These are phyloP conservation scores for Colletotrichum sidae DNA, from an alignment of 2,329 filamentous ascomycete genomes.

Conservation along the genomic window DNA sequence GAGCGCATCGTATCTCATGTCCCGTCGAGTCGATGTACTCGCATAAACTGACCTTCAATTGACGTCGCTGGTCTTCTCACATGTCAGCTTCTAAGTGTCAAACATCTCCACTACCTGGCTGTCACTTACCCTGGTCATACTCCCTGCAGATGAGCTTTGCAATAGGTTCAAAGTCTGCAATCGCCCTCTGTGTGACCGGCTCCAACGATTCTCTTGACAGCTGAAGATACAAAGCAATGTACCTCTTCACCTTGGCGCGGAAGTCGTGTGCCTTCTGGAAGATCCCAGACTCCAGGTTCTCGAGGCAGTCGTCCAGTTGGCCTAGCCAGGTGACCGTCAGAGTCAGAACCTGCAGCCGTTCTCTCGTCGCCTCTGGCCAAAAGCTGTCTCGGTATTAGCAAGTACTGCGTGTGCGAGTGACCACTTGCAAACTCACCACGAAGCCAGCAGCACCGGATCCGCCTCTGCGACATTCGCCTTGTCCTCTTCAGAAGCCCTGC, in stretches of 20 bases:
- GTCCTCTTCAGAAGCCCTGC: conserved; percentile 10
- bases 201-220: conserved; percentile 11
- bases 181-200: neutral
- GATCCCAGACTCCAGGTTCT: conserved; percentile 23
- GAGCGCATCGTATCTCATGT: conserved; percentile 24
- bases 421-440: conserved; percentile 13
- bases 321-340: conserved; percentile 36
- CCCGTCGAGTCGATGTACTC: conserved; percentile 34
- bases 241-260: conserved; percentile 21
- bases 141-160: conserved; percentile 23
- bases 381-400: conserved; percentile 17
- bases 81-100: neutral
- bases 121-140: conserved; percentile 18
- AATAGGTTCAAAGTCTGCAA: conserved; percentile 22
- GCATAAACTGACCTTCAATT: conserved; percentile 19
- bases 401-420: neutral
- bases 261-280: conserved; percentile 21
- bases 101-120: neutral
- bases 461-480: conserved; percentile 23
- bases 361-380: conserved; percentile 22
- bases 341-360: conserved; percentile 19
- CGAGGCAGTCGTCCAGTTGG: conserved; percentile 34
- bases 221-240: conserved; percentile 22
- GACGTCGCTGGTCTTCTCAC: conserved; percentile 19
- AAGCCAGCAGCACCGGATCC: conserved; percentile 29